phyloP scores from a whole-genome alignment of 148 eudicot genomes.

The Rhododendron williamsianum region DNA sequence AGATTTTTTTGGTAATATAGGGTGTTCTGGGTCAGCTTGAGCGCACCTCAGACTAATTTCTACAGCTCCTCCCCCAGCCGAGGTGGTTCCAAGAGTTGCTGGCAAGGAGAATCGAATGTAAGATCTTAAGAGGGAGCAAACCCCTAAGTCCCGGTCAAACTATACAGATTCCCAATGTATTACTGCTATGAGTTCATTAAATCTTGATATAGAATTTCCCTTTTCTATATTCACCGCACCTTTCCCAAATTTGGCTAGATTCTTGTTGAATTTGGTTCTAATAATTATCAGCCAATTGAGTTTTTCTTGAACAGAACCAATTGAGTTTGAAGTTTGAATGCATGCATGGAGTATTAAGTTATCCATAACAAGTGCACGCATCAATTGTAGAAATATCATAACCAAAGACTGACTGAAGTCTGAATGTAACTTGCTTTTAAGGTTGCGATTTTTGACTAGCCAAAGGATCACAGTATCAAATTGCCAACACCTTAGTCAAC shows the following conservation, averaged over 20 bases:
- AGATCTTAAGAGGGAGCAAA: neutral
- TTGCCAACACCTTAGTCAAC: neutral
- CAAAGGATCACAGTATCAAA: neutral
- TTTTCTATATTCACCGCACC: neutral
- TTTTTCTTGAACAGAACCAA: neutral
- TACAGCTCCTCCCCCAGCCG: neutral
- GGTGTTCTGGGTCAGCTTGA: neutral
- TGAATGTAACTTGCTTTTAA: neutral
- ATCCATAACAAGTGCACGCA: neutral
- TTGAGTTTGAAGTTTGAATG: neutral
- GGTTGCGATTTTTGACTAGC: conserved; percentile 1
- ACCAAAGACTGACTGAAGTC: neutral
- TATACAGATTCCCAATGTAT: neutral
- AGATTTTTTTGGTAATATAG: too few relatives aligned
- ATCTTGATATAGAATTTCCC: neutral
- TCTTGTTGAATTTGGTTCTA: neutral
- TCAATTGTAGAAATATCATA: neutral
- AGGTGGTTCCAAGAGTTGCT: neutral
- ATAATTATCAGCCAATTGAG: neutral
- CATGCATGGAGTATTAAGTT: neutral
- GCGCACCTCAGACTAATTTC: neutral
- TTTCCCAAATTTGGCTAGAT: conserved; percentile 2
- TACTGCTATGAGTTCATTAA: neutral
- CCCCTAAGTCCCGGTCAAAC: neutral
- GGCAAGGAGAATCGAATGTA: neutral